Percentiles rank a stretch among this genome's conserved stretches.
Evolutionary conservation across 2,329 filamentous ascomycete genomes (phyloP).

Genomic region (Xylariaceae sp.): DNA sequence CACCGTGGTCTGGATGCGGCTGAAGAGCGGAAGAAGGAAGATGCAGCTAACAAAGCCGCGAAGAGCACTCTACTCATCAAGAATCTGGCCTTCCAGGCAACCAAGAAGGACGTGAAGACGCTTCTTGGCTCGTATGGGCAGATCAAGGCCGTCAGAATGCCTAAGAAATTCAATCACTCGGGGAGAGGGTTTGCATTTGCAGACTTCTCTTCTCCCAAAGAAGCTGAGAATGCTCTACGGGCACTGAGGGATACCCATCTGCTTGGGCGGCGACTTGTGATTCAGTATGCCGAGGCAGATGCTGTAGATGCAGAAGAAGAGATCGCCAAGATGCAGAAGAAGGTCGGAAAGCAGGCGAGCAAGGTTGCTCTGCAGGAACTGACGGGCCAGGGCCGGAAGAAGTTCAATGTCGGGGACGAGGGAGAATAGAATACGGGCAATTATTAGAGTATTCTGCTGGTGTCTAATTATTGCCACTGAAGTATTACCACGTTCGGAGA

Average conservation of each 20-base stretch:
- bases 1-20: conserved; percentile 85
- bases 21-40: conserved; percentile 78
- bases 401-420: conserved; percentile 74
- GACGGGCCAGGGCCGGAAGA: conserved; percentile 76
- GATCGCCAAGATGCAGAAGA: conserved; percentile 95
- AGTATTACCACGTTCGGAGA: too few relatives aligned
- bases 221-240: conserved; percentile 87
- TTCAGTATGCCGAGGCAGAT: conserved; percentile 89
- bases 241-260: conserved; percentile 91
- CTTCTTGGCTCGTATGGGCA: conserved; percentile 89
- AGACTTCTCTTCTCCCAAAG: conserved; percentile 86
- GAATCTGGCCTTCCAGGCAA: conserved; percentile 93
- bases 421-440: conserved; percentile 38
- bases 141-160: conserved; percentile 85
- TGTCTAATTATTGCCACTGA: conserved; percentile 25
- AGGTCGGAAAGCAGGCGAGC: conserved; percentile 84
- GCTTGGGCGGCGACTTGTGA: conserved; percentile 79
- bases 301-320: conserved; percentile 90
- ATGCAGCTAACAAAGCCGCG: conserved; percentile 75
- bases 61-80: conserved; percentile 87
- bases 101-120: conserved; percentile 84
- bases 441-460: conserved; percentile 25
- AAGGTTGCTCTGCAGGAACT: conserved; percentile 88
- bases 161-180: conserved; percentile 87
- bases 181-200: conserved; percentile 95